phyloP scores from a whole-genome alignment of 768 basidiomycete genomes.

The Agrocybe chaxingu region DNA sequence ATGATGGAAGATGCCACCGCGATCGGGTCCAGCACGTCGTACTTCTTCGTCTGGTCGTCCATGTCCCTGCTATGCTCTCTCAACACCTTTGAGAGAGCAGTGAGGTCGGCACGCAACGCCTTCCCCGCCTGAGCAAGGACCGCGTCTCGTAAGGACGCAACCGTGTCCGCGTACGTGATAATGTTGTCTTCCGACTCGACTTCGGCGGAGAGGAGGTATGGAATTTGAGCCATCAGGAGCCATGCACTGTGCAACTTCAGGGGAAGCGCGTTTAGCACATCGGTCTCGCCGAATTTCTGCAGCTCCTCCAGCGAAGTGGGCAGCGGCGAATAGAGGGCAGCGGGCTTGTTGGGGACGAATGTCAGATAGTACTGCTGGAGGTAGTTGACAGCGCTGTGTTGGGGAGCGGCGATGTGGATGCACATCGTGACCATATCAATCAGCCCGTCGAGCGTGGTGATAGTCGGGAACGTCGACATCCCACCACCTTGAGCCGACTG shows the following conservation, averaged over 20 bases:
- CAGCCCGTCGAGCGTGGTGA: constrained; percentile 22
- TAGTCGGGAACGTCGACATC: constrained; percentile 21
- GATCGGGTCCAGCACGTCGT: constrained; percentile 24
- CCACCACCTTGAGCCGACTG: constrained; percentile 17
- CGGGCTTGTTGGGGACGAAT: constrained; percentile 29
- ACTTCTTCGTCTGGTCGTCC: constrained; percentile 27
- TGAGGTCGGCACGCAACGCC: constrained; percentile 20
- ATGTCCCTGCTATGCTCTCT: constrained; percentile 16
- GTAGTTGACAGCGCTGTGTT: constrained; percentile 32
- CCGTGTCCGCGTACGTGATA: constrained; percentile 20
- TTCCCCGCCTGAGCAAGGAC: constrained; percentile 19
- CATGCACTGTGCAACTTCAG: constrained; percentile 19
- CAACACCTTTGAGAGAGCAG: constrained; percentile 12
- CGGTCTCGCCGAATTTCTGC: constrained; percentile 13
- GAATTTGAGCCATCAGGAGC: constrained; percentile 26
- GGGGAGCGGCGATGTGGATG: constrained; percentile 28
- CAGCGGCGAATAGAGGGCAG: constrained; percentile 21
- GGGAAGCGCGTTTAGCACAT: constrained; percentile 21
- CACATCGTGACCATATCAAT: constrained; percentile 28
- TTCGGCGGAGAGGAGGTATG: constrained; percentile 24
- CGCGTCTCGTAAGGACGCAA: constrained; percentile 4
- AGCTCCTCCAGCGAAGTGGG: constrained; percentile 18
- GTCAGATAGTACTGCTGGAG: constrained; percentile 32
- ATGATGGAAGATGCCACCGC: constrained; percentile 24
- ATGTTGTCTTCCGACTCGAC: constrained; percentile 22